Evolutionary conservation across 2,329 filamentous ascomycete species (phyloP).

Genomic region (Ophiosphaerella korrae): DNA sequence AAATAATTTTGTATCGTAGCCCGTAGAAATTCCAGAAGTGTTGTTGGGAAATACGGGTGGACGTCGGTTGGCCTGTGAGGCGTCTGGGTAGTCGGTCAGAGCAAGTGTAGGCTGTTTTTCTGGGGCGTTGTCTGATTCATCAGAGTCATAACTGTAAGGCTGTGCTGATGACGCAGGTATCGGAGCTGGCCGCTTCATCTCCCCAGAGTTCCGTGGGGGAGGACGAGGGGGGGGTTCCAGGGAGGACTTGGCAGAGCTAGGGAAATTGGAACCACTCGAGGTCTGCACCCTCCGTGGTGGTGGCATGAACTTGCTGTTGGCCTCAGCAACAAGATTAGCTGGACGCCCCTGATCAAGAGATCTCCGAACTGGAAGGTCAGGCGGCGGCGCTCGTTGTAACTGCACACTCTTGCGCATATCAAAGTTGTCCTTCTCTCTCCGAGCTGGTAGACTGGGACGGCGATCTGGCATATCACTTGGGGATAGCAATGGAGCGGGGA

Average conservation of each 20-base stretch:
- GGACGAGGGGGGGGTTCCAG: conserved; percentile 41
- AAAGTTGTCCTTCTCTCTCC: conserved; percentile 44
- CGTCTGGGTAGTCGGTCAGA: conserved; percentile 76
- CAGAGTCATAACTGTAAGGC: conserved; percentile 53
- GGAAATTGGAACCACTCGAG: conserved; percentile 12
- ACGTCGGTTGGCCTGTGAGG: conserved; percentile 81
- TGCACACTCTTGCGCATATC: conserved; percentile 44
- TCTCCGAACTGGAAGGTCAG: conserved; percentile 41
- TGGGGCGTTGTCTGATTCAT: conserved; percentile 51
- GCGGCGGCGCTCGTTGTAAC: conserved; percentile 34
- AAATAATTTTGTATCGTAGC: conserved; percentile 84
- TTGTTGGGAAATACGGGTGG: conserved; percentile 76
- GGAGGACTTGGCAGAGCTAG: conserved; percentile 20
- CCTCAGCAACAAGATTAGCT: conserved; percentile 25
- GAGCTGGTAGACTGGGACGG: conserved; percentile 57
- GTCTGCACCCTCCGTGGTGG: conserved; percentile 45
- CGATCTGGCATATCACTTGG: conserved; percentile 45
- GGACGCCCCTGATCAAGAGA: conserved; percentile 45
- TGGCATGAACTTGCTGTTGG: conserved; percentile 36
- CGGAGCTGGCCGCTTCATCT: conserved; percentile 35
- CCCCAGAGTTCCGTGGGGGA: conserved; percentile 42
- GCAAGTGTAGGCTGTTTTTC: conserved; percentile 58
- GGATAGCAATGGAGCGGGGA: conserved; percentile 20
- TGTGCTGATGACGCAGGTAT: conserved; percentile 25
- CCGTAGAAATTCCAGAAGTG: conserved; percentile 76